Conservation (phyloP, 805 yeast genomes). For the Spencermartinsiella europaea region DNA sequence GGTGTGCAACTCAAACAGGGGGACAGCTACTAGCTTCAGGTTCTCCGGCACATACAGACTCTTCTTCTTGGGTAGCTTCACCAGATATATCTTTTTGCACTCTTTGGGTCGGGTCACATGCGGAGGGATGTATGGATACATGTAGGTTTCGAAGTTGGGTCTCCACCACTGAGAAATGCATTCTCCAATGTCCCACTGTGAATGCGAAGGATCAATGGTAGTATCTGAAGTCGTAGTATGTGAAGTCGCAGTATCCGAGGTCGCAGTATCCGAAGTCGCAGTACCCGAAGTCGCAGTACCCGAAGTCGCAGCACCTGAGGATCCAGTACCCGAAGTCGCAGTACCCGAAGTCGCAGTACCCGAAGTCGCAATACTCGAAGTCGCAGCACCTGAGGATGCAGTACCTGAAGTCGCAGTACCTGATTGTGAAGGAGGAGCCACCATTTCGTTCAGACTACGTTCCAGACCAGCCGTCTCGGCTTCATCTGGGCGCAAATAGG, state of each 20-base stretch:
- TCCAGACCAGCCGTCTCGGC: conserved; percentile 27
- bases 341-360: no score
- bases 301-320: not conserved
- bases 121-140: conserved; percentile 33
- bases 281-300: conserved; percentile 12
- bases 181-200: conserved; percentile 30
- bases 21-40: conserved; percentile 31
- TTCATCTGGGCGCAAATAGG: conserved; percentile 26
- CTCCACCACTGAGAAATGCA: conserved; percentile 35
- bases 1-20: conserved; percentile 32
- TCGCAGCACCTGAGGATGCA: no score
- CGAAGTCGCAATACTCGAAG: no score
- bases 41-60: conserved; percentile 28
- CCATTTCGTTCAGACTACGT: conserved; percentile 19
- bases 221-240: conserved; percentile 11
- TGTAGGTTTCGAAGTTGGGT: conserved; percentile 30
- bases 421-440: conserved; percentile 15
- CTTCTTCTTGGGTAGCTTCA: conserved; percentile 26
- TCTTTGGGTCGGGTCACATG: conserved; percentile 33
- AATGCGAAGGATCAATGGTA: conserved; percentile 17
- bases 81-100: conserved; percentile 30
- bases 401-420: no score
- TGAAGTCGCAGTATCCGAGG: no score
- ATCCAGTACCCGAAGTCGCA: no score
- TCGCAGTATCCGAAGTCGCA: conserved; percentile 10